Conservation (phyloP, 495 filamentous ascomycete species). For the Xylaria telfairii region DNA sequence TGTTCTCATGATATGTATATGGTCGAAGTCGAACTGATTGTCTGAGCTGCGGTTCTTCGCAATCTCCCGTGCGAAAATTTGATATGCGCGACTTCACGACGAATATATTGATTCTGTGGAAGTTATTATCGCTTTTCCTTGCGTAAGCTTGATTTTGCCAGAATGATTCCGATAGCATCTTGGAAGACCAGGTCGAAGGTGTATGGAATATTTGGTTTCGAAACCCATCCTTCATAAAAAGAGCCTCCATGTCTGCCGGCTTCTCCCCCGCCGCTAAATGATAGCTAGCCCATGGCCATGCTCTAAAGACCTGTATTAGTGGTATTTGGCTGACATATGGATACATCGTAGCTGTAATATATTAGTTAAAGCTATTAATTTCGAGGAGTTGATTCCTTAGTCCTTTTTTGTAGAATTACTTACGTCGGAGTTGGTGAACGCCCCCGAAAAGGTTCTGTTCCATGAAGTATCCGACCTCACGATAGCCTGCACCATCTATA, state of each 20-base stretch:
- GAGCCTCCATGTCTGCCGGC: neutral
- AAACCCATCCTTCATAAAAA: neutral
- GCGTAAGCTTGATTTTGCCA: neutral
- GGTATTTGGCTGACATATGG: neutral
- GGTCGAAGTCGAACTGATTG: too few species aligned
- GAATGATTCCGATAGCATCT: neutral
- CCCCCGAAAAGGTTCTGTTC: neutral
- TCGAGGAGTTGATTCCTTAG: too few species aligned
- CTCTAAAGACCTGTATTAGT: neutral
- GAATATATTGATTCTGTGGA: neutral
- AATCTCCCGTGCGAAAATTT: neutral
- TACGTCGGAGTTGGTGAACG: neutral
- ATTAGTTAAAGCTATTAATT: too few species aligned
- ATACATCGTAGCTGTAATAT: too few species aligned
- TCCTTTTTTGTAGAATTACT: neutral
- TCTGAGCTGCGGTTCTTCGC: too few species aligned
- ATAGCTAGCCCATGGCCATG: neutral
- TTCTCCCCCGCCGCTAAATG: too few species aligned
- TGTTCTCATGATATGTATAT: neutral
- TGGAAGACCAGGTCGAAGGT: neutral
- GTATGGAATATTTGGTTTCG: neutral
- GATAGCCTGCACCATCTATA: neutral
- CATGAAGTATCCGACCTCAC: neutral
- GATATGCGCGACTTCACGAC: neutral
- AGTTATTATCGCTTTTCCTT: neutral